Evolutionary conservation across 2,329 filamentous ascomycete genomes (phyloP).

Genomic region (Colletotrichum sp.): DNA sequence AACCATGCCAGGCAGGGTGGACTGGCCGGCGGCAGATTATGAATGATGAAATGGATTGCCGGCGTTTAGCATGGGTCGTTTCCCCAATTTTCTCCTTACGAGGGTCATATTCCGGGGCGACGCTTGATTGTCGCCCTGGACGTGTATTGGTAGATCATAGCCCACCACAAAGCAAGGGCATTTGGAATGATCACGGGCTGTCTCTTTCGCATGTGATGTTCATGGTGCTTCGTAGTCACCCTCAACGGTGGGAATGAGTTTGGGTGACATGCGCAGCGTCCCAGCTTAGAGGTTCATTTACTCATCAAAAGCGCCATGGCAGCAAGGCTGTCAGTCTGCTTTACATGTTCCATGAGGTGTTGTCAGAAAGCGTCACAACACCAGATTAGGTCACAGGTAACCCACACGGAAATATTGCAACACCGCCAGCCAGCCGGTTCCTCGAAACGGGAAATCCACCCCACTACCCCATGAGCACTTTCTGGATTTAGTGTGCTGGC

Average conservation of each 20-base stretch:
- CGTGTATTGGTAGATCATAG: conserved; percentile 6
- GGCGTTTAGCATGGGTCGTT: conserved; percentile 16
- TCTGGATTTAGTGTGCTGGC: neutral
- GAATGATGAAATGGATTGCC: conserved; percentile 15
- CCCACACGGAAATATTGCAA: neutral
- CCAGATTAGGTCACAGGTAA: neutral
- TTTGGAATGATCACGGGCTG: neutral
- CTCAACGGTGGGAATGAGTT: too few species aligned
- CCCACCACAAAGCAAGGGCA: neutral
- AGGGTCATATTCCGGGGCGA: neutral
- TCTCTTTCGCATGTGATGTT: neutral
- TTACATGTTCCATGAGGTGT: neutral
- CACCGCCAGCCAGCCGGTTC: neutral
- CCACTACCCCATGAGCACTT: neutral
- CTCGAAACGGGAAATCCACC: neutral
- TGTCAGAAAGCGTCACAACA: neutral
- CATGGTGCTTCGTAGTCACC: too few species aligned
- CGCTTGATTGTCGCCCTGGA: neutral
- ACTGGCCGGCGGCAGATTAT: neutral
- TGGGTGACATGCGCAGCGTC: neutral
- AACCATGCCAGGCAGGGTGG: neutral
- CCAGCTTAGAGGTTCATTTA: neutral
- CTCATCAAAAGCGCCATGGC: neutral
- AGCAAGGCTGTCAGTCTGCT: neutral
- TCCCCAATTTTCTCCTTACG: neutral